phyloP scores from a whole-genome alignment of 2,329 filamentous ascomycete species.

The Epicoccum sorghinum region DNA sequence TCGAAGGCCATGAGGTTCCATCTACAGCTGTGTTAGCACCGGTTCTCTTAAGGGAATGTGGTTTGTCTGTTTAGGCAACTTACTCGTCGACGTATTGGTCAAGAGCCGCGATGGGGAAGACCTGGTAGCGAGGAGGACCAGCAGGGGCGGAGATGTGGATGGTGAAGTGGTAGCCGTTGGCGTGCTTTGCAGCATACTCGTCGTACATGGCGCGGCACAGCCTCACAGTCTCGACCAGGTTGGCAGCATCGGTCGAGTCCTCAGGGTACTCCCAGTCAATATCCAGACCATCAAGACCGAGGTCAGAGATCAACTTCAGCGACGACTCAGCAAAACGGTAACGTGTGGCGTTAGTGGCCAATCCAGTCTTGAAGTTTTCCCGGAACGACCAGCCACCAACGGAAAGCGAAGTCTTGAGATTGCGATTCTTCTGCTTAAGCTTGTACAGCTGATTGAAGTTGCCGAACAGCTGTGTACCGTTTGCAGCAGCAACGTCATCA shows the following conservation, averaged over 20 bases:
- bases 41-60: too few species aligned
- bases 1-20: constrained; percentile 69
- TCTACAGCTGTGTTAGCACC: constrained; percentile 24
- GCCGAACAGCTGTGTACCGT: constrained; percentile 75
- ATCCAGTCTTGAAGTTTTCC: constrained; percentile 74
- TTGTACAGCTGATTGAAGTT: constrained; percentile 78
- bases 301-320: constrained; percentile 76
- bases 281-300: constrained; percentile 68
- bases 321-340: constrained; percentile 70
- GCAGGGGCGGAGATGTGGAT: constrained; percentile 54
- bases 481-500: constrained; percentile 67
- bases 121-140: constrained; percentile 48
- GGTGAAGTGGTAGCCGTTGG: constrained; percentile 49
- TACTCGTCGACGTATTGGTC: constrained; percentile 47
- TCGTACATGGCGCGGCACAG: constrained; percentile 46
- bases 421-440: constrained; percentile 76
- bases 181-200: constrained; percentile 45
- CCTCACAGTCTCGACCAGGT: constrained; percentile 48
- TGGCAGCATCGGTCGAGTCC: constrained; percentile 40
- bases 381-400: constrained; percentile 83
- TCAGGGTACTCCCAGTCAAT: constrained; percentile 55
- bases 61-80: too few species aligned
- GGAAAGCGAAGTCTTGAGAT: constrained; percentile 78
- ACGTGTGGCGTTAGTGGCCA: constrained; percentile 66
- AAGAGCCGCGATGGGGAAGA: constrained; percentile 49